Evolutionary conservation across 2,329 filamentous ascomycete species (phyloP), one percentile per base, ranked within the genome.

Genomic region (Kalmusia sp.): DNA sequence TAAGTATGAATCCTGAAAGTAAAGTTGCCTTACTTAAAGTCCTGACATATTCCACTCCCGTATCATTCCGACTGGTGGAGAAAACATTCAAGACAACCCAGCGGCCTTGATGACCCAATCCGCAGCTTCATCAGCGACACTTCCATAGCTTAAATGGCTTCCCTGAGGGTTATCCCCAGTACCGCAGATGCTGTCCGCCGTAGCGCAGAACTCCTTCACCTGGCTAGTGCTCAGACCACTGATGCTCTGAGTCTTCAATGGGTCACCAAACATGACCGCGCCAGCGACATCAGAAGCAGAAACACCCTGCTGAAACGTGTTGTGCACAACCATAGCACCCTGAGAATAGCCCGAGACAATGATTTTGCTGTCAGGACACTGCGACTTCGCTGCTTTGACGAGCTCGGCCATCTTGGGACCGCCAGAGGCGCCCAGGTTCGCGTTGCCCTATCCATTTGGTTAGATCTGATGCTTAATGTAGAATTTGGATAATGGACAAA

Each of bases 311-410:
- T 22, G 54, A 54, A 70, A 67, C 7, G 67, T 62, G 28, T 65
- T 68, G 58, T 70, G 69, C 3, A 71, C 68, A 6, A 72, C 68
- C 65, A 71, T 69, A 7, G 52, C 70, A 12, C 71, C 71, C 50
- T 73, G 71, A 1, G 57, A 64, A 49, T 72, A 72, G 17, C 69
- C 69, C 2, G 65, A 69, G 1, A 71, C 48, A n/a, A 72, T 61
- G 35, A 72, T 44, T 51, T 71, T 71, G 54, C 67, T 70, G 27
- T 55, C 41, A 6, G 69, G 69, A 38, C 70, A 72, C 49, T 70
- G 63, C 22, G 62, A 52, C 15, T 67, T 60, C 3, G 67, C 68
- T 2, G 61, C 45, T 33, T 61, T 51, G 44, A 68, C 65, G 8
- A 61, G 53, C 3, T 54, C 37, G 2, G 66, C 68, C 65, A 72